phyloP scores from a whole-genome alignment of 495 filamentous ascomycete genomes.

The Penicillium arizonense region DNA sequence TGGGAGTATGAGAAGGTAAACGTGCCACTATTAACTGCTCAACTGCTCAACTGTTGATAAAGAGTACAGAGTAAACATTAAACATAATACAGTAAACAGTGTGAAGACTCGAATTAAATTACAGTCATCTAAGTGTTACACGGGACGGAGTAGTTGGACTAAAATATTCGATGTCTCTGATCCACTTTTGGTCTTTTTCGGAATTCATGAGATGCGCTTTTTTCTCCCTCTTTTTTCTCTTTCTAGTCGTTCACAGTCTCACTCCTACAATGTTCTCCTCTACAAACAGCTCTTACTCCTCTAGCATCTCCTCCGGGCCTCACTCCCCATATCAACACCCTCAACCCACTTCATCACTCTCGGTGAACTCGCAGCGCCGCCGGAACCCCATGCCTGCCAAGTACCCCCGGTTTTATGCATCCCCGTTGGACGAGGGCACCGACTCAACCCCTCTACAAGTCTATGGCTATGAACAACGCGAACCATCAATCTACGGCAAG shows the following conservation, averaged over 20 bases:
- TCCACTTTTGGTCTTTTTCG: constrained; percentile 28
- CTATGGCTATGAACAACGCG: constrained; percentile 41
- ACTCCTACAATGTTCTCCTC: constrained; percentile 29
- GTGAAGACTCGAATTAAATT: constrained; percentile 12
- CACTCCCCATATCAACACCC: constrained; percentile 29
- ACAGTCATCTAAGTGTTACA: constrained; percentile 33
- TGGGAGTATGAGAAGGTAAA: too few species aligned
- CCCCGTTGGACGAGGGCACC: constrained; percentile 31
- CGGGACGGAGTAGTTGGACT: constrained; percentile 23
- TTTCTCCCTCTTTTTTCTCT: constrained; percentile 12
- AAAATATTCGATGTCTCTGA: constrained; percentile 24
- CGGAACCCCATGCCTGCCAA: constrained; percentile 24
- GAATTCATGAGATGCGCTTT: constrained; percentile 16
- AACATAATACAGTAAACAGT: too few species aligned
- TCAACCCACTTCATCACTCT: constrained; percentile 27
- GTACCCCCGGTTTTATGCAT: constrained; percentile 41
- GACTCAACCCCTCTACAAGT: constrained; percentile 36
- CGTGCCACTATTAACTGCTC: too few species aligned
- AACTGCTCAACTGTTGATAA: too few species aligned
- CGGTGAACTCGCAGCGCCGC: constrained; percentile 20
- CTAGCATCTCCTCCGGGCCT: constrained; percentile 29
- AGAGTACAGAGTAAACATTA: neutral
- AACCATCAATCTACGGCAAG: constrained; percentile 34
- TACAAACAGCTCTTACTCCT: constrained; percentile 27
- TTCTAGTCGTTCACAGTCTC: constrained; percentile 10